A percentile compares a stretch with the other conserved stretches of the same genome.
phyloP scores from a whole-genome alignment of 108 stramenopile genomes.

The Fragilariopsis cylindrus region DNA sequence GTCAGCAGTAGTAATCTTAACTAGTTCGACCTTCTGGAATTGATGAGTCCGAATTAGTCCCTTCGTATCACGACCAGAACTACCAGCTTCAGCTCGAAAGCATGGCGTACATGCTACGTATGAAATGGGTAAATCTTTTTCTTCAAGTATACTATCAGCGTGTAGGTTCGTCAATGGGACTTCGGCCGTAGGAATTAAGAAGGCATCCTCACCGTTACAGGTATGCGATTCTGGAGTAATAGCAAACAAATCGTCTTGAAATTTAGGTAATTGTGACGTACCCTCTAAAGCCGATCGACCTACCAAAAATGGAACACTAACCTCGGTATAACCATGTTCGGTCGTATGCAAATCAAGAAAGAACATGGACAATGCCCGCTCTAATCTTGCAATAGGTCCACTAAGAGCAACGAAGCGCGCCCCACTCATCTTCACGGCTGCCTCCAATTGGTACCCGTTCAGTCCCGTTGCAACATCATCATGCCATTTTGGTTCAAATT shows the following conservation, averaged over 20 bases:
- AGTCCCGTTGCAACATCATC: slow-evolving; percentile 91
- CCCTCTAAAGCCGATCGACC: slow-evolving; percentile 87
- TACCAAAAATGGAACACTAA: slow-evolving; percentile 88
- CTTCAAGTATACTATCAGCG: slow-evolving; percentile 84
- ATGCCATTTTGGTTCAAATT: slow-evolving; percentile 90
- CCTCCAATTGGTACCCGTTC: slow-evolving; percentile 84
- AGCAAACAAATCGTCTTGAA: slow-evolving; percentile 95
- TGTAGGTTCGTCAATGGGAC: slow-evolving; percentile 96
- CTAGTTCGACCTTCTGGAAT: slow-evolving; percentile 98
- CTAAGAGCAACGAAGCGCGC: slow-evolving; percentile 90
- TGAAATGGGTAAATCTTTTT: slow-evolving; percentile 80
- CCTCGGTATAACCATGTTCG: slow-evolving; percentile 89
- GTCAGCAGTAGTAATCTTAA: slow-evolving; percentile 88
- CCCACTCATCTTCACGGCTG: slow-evolving; percentile 90
- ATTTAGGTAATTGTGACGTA: slow-evolving; percentile 96
- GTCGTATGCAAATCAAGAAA: slow-evolving; percentile 88
- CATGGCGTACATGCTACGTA: slow-evolving; percentile 94
- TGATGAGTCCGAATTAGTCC: slow-evolving; percentile 98
- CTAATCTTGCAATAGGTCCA: slow-evolving; percentile 85
- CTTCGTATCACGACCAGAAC: slow-evolving; percentile 92
- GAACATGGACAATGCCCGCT: slow-evolving; percentile 93
- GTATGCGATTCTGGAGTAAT: slow-evolving; percentile 75
- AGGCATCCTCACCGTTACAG: slow-evolving; percentile 97
- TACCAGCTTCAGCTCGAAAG: slow-evolving; percentile 98
- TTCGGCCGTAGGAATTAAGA: slow-evolving; percentile 96